Evolutionary conservation across 257 asterid genomes (phyloP).

Genomic region (Primulina eburnea): DNA sequence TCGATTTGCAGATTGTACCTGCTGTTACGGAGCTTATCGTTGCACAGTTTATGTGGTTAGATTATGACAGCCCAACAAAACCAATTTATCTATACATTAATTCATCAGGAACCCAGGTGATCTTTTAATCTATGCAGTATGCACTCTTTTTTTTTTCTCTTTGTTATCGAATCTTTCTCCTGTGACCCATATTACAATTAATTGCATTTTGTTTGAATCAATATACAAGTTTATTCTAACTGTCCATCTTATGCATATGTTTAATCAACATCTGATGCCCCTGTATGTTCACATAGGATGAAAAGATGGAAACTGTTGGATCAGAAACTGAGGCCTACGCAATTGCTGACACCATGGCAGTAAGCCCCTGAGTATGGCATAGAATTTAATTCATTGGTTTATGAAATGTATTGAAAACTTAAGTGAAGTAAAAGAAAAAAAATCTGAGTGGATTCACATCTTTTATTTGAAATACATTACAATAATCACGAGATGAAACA

Average conservation of each 20-base stretch:
- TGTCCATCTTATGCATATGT: background rate
- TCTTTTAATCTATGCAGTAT: background rate
- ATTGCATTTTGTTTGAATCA: background rate
- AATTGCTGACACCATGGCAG: conserved; percentile 77
- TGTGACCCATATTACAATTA: background rate
- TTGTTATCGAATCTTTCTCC: background rate
- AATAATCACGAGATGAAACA: background rate
- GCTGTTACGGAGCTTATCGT: conserved; percentile 88
- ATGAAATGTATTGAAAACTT: background rate
- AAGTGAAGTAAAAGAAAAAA: conserved; percentile 8
- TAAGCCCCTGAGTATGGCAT: conserved; percentile 41
- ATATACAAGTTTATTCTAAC: too few relatives aligned
- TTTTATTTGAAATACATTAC: background rate
- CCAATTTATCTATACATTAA: conserved; percentile 90
- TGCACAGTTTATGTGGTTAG: conserved; percentile 89
- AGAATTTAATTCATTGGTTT: conserved; percentile 5
- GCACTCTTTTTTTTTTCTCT: too few relatives aligned
- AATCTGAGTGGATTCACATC: background rate
- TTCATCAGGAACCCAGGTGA: conserved; percentile 90
- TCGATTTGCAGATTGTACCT: conserved; percentile 66
- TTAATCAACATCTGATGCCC: conserved; percentile 1
- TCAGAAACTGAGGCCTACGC: conserved; percentile 91
- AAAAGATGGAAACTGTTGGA: conserved; percentile 78
- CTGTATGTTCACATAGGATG: conserved; percentile 48
- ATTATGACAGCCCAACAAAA: conserved; percentile 63